Percentiles rank a stretch among this genome's conserved stretches.
These are phyloP conservation scores for Colletotrichum tanaceti DNA, from an alignment of 2,329 filamentous ascomycete genomes.

Conservation along the genomic window DNA sequence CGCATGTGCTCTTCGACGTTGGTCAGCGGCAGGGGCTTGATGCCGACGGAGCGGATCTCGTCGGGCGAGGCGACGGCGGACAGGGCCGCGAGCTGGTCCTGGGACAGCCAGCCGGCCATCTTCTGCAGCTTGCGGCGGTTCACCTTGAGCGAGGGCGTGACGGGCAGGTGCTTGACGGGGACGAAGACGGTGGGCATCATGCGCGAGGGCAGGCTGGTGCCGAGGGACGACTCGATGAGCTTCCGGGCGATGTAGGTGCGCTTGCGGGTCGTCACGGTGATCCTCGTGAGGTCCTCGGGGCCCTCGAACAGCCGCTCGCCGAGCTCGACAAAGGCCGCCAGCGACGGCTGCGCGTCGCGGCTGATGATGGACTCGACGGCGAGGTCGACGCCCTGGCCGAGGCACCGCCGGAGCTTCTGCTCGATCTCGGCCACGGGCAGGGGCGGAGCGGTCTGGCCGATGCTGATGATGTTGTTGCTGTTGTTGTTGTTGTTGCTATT, in stretches of 20 bases:
- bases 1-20: conserved; percentile 61
- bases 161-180: conserved; percentile 59
- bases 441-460: conserved; percentile 52
- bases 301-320: conserved; percentile 54
- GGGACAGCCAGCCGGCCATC: conserved; percentile 56
- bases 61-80: conserved; percentile 52
- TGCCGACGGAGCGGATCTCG: conserved; percentile 50
- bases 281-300: conserved; percentile 52
- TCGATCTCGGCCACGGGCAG: conserved; percentile 58
- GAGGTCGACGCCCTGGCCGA: conserved; percentile 60
- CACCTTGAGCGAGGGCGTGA: conserved; percentile 63
- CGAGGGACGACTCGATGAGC: conserved; percentile 56
- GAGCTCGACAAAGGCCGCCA: conserved; percentile 63
- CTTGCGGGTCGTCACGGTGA: conserved; percentile 56
- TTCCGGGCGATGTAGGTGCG: conserved; percentile 57
- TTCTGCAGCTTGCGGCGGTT: conserved; percentile 61
- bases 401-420: conserved; percentile 58
- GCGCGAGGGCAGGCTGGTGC: conserved; percentile 52
- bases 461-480: conserved; percentile 12
- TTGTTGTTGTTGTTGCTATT: too few relatives aligned
- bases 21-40: conserved; percentile 61
- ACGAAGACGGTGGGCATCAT: conserved; percentile 63
- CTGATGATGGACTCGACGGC: conserved; percentile 62
- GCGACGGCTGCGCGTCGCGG: conserved; percentile 54
- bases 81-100: conserved; percentile 57